Evolutionary conservation across 192 early-diverging fungal genomes (phyloP).

Genomic region (Backusella mclennaniae): DNA sequence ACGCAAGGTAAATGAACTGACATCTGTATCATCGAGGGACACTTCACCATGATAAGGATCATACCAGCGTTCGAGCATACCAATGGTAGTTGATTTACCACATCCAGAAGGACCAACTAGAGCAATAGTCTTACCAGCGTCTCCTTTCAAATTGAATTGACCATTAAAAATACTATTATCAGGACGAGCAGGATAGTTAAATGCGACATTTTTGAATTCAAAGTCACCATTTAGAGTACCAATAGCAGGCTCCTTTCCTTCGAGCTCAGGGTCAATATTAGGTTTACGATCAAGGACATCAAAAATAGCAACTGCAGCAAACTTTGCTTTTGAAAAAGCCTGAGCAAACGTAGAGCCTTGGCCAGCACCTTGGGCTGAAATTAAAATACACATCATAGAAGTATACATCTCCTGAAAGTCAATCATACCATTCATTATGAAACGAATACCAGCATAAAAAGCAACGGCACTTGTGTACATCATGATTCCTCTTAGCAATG

Average conservation of each 20-base stretch:
- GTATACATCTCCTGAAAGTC: conserved; percentile 24
- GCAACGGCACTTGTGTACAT: conserved; percentile 24
- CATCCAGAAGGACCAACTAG: conserved; percentile 85
- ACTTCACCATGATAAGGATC: conserved; percentile 64
- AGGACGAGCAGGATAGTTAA: conserved; percentile 67
- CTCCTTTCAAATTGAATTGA: conserved; percentile 47
- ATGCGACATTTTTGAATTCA: conserved; percentile 42
- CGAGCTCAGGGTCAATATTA: conserved; percentile 59
- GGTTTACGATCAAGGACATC: conserved; percentile 70
- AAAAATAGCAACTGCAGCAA: conserved; percentile 73
- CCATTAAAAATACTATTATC: conserved; percentile 50
- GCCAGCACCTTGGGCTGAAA: conserved; percentile 49
- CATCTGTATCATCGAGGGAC: conserved; percentile 55
- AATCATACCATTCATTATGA: conserved; percentile 19
- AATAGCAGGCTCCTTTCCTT: conserved; percentile 32
- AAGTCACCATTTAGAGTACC: conserved; percentile 32
- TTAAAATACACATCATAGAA: conserved; percentile 21
- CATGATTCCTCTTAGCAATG: conserved; percentile 11
- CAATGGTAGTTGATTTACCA: conserved; percentile 75
- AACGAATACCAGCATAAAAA: conserved; percentile 29
- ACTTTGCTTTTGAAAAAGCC: conserved; percentile 74
- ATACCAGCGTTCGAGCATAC: conserved; percentile 78
- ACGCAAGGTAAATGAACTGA: conserved; percentile 62
- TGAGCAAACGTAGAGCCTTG: conserved; percentile 69
- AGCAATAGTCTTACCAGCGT: conserved; percentile 75